A percentile compares a stretch with the other conserved stretches of the same genome.
phyloP scores from a whole-genome alignment of 257 asterid genomes.

The Misopates orontium region DNA sequence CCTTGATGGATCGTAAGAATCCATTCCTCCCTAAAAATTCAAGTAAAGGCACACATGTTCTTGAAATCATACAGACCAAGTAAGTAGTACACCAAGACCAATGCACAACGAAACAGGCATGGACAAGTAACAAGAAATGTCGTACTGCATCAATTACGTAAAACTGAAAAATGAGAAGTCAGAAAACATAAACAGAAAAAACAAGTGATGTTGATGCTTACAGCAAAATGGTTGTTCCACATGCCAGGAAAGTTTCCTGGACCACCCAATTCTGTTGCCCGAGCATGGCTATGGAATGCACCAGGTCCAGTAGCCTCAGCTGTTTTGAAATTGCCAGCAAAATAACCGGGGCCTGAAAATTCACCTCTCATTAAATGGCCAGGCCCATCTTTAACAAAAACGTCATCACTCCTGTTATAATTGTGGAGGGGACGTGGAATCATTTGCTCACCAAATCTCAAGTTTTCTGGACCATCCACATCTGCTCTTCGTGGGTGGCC shows the following conservation, averaged over 20 bases:
- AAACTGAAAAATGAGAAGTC: not conserved
- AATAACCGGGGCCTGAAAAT: constrained; percentile 48
- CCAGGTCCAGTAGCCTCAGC: constrained; percentile 55
- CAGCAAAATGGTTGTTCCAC: constrained; percentile 58
- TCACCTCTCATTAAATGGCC: constrained; percentile 48
- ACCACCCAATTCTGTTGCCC: constrained; percentile 38
- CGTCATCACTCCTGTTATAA: constrained; percentile 45
- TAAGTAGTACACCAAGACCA: not conserved
- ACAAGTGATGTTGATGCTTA: constrained; percentile 33
- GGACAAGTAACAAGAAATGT: not conserved
- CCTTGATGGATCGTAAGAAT: constrained; percentile 58
- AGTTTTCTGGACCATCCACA: constrained; percentile 39
- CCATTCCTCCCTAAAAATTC: constrained; percentile 56
- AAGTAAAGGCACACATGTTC: not conserved
- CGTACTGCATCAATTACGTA: not conserved
- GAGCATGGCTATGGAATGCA: constrained; percentile 50
- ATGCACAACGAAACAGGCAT: constrained; percentile 1
- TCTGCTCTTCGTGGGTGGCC: constrained; percentile 57
- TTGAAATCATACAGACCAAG: not conserved
- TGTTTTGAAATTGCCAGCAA: constrained; percentile 43
- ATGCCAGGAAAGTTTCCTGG: constrained; percentile 53
- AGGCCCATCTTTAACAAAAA: constrained; percentile 48
- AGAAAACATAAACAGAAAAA: constrained; percentile 6
- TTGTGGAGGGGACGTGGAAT: constrained; percentile 43
- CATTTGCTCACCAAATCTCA: constrained; percentile 58